These are phyloP conservation scores for Brassica hybrid DNA, from an alignment of 441 rosid species.

Conservation along the genomic window DNA sequence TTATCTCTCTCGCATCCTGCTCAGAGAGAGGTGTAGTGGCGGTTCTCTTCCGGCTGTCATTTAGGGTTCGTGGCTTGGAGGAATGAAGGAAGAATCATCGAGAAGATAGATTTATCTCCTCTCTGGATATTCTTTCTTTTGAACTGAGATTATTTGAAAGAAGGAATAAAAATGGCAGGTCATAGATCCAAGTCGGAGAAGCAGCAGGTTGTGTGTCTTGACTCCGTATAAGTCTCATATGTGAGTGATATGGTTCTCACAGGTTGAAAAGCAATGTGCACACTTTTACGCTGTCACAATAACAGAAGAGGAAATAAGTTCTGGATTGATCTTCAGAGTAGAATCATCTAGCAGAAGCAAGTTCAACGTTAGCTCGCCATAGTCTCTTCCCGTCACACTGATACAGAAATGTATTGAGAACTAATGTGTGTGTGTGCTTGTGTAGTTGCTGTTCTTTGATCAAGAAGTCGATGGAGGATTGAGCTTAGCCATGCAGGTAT, in stretches of 20 bases:
- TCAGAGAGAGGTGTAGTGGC: conserved; percentile 38
- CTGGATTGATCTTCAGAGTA: conserved; percentile 88
- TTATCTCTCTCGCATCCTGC: conserved; percentile 46
- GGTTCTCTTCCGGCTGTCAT: conserved; percentile 31
- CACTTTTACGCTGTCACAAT: conserved; percentile 89
- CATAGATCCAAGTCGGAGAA: conserved; percentile 82
- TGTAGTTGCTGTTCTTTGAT: conserved; percentile 91
- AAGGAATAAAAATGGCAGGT: conserved; percentile 52
- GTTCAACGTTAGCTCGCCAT: conserved; percentile 82
- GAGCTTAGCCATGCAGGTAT: conserved; percentile 92
- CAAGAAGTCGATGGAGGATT: conserved; percentile 77
- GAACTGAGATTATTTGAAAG: not conserved
- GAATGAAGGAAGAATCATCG: conserved; percentile 17
- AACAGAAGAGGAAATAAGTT: conserved; percentile 87
- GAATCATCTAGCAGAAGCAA: conserved; percentile 95
- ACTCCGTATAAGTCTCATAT: too few species aligned
- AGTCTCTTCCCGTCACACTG: conserved; percentile 56
- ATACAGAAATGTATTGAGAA: not conserved
- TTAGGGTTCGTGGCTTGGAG: conserved; percentile 35
- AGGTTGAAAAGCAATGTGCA: conserved; percentile 99
- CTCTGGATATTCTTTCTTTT: not conserved
- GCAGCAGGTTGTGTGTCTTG: conserved; percentile 76
- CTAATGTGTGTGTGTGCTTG: conserved; percentile 37
- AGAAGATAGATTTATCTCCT: conserved; percentile 2
- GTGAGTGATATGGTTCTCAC: conserved; percentile 40